Conservation (phyloP, 2,329 filamentous ascomycete genomes). For the Davidsoniella virescens region DNA sequence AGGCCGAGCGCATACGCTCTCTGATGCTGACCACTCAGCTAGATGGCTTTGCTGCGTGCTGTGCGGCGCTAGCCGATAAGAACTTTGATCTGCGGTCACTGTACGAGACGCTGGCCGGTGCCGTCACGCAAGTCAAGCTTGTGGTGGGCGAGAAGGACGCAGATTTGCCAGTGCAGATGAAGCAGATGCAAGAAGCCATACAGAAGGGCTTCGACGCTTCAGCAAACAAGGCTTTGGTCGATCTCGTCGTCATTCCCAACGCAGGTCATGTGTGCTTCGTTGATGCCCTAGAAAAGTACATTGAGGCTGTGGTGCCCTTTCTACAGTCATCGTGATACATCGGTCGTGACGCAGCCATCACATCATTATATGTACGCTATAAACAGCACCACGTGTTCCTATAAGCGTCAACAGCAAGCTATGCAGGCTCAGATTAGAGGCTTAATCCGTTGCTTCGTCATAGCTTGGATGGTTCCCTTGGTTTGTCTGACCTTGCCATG, state of each 20-base stretch:
- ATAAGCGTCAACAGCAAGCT: too few species aligned
- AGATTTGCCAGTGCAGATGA: conserved; percentile 25
- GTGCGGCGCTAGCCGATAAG: conserved; percentile 22
- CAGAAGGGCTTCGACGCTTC: conserved; percentile 20
- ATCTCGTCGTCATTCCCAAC: conserved; percentile 21
- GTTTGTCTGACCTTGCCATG: too few species aligned
- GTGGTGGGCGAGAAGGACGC: conserved; percentile 27
- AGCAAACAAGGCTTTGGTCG: conserved; percentile 16
- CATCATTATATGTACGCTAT: too few species aligned
- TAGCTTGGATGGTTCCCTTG: too few species aligned
- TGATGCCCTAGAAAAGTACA: conserved; percentile 22
- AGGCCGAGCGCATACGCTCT: conserved; percentile 21
- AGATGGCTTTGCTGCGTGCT: conserved; percentile 27
- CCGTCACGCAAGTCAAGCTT: conserved; percentile 22
- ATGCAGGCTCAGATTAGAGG: too few species aligned
- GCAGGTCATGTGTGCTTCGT: conserved; percentile 25
- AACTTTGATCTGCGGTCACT: conserved; percentile 26
- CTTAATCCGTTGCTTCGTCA: too few species aligned
- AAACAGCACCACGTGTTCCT: too few species aligned
- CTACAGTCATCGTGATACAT: conserved; percentile 9
- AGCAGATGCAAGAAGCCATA: conserved; percentile 22
- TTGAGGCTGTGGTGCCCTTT: conserved; percentile 17
- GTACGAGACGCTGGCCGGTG: conserved; percentile 19
- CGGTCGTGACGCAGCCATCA: too few species aligned
- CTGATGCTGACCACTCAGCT: conserved; percentile 24